Conservation (phyloP, 306 rosid genomes). For the Castanopsis chinensis region DNA sequence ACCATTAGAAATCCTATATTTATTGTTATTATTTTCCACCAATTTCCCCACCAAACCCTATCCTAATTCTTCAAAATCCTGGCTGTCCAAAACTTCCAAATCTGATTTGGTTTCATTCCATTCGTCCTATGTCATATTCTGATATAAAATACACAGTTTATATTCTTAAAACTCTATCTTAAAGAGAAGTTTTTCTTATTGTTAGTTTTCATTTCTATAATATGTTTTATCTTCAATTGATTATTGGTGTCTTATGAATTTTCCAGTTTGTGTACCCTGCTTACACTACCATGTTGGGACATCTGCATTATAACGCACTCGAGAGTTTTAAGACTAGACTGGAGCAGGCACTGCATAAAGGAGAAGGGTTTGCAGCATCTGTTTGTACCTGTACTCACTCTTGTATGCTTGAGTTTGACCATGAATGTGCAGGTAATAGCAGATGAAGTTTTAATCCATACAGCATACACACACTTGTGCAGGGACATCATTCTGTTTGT, state of each 20-base stretch:
- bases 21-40: too few relatives aligned
- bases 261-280: slow-evolving; percentile 72
- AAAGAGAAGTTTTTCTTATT: neutral
- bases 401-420: slow-evolving; percentile 59
- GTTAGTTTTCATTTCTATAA: neutral
- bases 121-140: neutral
- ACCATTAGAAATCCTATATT: too few relatives aligned
- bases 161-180: neutral
- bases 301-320: slow-evolving; percentile 53
- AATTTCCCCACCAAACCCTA: too few relatives aligned
- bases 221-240: slow-evolving; percentile 2
- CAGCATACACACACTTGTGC: neutral
- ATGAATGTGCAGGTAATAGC: slow-evolving; percentile 65
- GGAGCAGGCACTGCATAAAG: slow-evolving; percentile 59
- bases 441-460: slow-evolving; percentile 7
- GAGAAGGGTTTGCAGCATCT: slow-evolving; percentile 75
- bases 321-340: slow-evolving; percentile 59
- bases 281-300: slow-evolving; percentile 63
- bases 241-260: slow-evolving; percentile 22
- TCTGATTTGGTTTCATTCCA: neutral
- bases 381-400: slow-evolving; percentile 38
- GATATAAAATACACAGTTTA: neutral
- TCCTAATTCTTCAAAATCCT: too few relatives aligned
- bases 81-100: neutral
- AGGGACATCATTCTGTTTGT: neutral